Evolutionary conservation across 2,329 filamentous ascomycete genomes (phyloP), one percentile per base, ranked within the genome.

Genomic region (Allantophomopsis lycopodina): DNA sequence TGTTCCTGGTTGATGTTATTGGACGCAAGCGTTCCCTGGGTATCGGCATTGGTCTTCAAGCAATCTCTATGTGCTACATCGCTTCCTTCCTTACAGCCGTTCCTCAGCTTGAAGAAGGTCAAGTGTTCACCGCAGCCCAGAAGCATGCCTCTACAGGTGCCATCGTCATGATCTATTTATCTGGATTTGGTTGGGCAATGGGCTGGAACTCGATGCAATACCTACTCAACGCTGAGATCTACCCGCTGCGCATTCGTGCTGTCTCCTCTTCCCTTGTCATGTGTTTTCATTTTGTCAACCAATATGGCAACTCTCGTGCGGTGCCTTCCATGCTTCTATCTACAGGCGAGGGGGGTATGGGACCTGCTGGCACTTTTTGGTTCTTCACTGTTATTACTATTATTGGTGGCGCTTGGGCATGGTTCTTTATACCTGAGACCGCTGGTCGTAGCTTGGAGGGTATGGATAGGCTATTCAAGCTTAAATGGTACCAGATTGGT

Each of bases 141-240:
- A 64, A 66, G 46, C 65, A 62, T 1, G 71, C 76, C 4, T 79
- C 77, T 39, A 74, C 69, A 17, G 79, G 72, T 3, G 83, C 81
- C 11, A 75, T 84, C 42, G 77, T 75, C 36, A 80, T 83, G 74
- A 83, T 85, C 47, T 85, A 80, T 55, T 39, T 84, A 15, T 78
- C 71, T 0, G 79, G 78, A 2, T 67, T 74, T 41, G 79, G 79
- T 2, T 83, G 79, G 77, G 78, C 79, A 2, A 60, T 81, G 2
- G 78, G 73, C 30, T 87, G 76, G 79, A 85, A 85, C 60, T 73
- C 68, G 1, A 81, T 84, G 66, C 82, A 86, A 59, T 88, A 87
- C 54, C 68, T 88, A 4, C 70, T 88, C 41, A 85, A 81, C 12
- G 79, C 80, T 1, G 83, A 88, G 54, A 68, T 88, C 44, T 88